phyloP scores from a whole-genome alignment of 768 basidiomycete genomes.

The Macrocybe gigantea region DNA sequence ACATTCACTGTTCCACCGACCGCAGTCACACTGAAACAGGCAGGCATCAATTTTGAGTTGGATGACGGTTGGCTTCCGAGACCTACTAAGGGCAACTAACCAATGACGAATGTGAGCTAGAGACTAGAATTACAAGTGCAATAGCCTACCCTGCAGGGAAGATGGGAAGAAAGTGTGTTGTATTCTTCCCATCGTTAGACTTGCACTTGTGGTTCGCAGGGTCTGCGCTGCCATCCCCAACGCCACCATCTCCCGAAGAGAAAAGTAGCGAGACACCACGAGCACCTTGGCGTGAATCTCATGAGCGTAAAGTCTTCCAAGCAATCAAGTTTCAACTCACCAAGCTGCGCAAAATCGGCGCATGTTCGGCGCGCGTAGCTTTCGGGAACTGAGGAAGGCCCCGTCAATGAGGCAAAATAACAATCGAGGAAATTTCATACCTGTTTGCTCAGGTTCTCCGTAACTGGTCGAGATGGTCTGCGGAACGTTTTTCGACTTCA shows the following conservation, averaged over 20 bases:
- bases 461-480: constrained; percentile 64
- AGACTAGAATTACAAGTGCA: not conserved
- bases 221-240: constrained; percentile 43
- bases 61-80: not conserved
- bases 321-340: constrained; percentile 15
- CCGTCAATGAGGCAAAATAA: constrained; percentile 25
- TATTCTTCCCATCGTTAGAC: constrained; percentile 41
- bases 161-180: constrained; percentile 32
- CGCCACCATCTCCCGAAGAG: constrained; percentile 51
- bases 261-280: constrained; percentile 50
- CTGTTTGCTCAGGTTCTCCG: constrained; percentile 62
- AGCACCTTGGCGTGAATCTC: constrained; percentile 23
- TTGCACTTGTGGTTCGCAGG: constrained; percentile 38
- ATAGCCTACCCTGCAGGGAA: constrained; percentile 48
- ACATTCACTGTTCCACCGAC: constrained; percentile 48
- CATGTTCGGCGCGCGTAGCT: constrained; percentile 43
- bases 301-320: not conserved
- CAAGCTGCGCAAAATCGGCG: constrained; percentile 43
- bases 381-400: constrained; percentile 26
- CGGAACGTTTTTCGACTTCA: constrained; percentile 36
- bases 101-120: not conserved
- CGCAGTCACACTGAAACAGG: constrained; percentile 42
- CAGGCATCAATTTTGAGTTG: not conserved
- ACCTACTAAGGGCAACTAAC: constrained; percentile 10
- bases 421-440: constrained; percentile 23